Evolutionary conservation across 306 rosid genomes (phyloP), one percentile per base, ranked within the genome.

Genomic region (Canavalia ensiformis): DNA sequence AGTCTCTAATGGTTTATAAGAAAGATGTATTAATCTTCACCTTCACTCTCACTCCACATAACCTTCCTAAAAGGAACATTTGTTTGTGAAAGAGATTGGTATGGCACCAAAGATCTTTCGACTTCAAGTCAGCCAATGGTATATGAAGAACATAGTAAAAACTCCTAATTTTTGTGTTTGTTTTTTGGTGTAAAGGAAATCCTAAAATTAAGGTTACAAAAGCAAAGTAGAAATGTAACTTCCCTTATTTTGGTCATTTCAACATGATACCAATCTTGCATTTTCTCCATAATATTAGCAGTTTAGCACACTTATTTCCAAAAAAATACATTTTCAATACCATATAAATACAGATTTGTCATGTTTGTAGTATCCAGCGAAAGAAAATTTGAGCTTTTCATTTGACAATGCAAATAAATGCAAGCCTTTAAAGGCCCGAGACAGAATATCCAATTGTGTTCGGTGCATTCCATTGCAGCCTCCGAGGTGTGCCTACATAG

Each of bases 401-500:
- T 58, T 5, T 63, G 50, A 47, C 47, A 59, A 34, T 35, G 1
- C 12, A 2, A 49, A 31, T 25, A 35, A n/a, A 59, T 51, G 65
- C 66, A 39, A 25, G 63, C 2, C 9, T 42, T 8, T 71, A 42
- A 30, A 71, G 60, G 50, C 28, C 42, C 46, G 37, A 49, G 44
- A 65, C 7, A 54, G 13, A 52, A 52, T 46, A 42, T 73, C 41
- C 64, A 35, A 28, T 13, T 62, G 79, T 51, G 39, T n/a, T 30
- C 65, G 74, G 28, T 18, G 18, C 64, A 77, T 50, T 10, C 46
- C 47, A 54, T 52, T 54, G 68, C 67, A 41, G 9, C 57, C 66
- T 39, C 65, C 81, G 34, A 63, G 49, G 49, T 64, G 51, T 65
- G 39, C 34, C 81, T 39, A 8, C 54, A 37, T 65, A 74, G 31